Evolutionary conservation across 1,284 basidiomycete species (phyloP), one percentile per base, ranked within the genome.

Genomic region (Phaffia rhodozyma): DNA sequence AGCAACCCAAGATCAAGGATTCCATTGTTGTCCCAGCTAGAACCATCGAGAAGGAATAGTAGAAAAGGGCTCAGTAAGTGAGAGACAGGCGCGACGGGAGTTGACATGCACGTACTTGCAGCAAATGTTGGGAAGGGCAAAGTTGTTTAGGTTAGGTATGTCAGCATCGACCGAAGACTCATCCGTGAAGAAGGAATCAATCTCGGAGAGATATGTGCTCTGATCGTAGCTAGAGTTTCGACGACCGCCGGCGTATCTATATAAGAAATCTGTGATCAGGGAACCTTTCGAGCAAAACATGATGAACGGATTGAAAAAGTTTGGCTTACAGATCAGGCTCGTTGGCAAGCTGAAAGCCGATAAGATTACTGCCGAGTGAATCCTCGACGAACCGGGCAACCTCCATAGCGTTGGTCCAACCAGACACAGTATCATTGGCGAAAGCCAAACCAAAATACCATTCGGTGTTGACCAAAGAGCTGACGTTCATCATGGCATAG

Each of bases 241-340:
- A 23, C 64, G 60, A 29, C 64, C 60, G 11, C 56, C 53, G 5
- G 34, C 16, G 43, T 66, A 66, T 21, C 64, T 66, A 34, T 13
- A 21, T 27, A 49, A 20, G 9, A 34, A 7, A 52, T 21, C 23
- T 27, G 13, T n/a, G 7, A 13, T 34, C 52, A 51, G 38, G 7
- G 32, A 34, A 11, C 38, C 38, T n/a, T n/a, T 4, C 21, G 38
- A 29, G 51, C 60, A 47, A 11, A 48, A 58, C 13, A 61, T 25
- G 32, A 3, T 27, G 7, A n/a, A 47, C 5, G 50, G 43, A 7
- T 1, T 11, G 13, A 13, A 34, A 23, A 23, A n/a, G 29, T 48
- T 23, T 23, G 32, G 13, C 64, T 29, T 23, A 86, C 63, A 86
- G 75, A 74, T 87, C 85, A 16, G 86, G 86, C 72, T 88, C 86